phyloP scores from a whole-genome alignment of 2,329 filamentous ascomycete species.

The Fusarium paranaense region DNA sequence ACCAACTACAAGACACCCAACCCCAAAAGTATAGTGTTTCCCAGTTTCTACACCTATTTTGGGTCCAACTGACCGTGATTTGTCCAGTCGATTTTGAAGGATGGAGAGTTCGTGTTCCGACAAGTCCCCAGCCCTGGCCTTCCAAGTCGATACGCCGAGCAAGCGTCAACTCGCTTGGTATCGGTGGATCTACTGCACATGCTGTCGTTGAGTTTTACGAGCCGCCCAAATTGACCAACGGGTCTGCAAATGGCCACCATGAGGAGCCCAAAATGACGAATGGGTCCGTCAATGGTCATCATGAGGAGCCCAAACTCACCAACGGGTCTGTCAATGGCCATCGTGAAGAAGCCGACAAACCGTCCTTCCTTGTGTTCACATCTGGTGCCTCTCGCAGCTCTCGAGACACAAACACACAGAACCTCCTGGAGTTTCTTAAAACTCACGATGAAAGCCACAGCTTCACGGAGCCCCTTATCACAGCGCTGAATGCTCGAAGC shows the following conservation, averaged over 20 bases:
- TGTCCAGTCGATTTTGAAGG: conserved; percentile 35
- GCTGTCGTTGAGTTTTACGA: conserved; percentile 50
- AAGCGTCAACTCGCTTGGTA: conserved; percentile 53
- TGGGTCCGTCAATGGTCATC: neutral
- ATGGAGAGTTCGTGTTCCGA: conserved; percentile 40
- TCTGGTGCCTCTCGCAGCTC: conserved; percentile 34
- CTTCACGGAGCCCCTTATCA: conserved; percentile 24
- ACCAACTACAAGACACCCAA: conserved; percentile 40
- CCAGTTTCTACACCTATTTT: neutral
- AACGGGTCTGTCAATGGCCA: neutral
- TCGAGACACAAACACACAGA: conserved; percentile 29
- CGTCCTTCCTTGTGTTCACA: conserved; percentile 30
- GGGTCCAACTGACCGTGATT: conserved; percentile 1
- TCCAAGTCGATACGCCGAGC: conserved; percentile 39
- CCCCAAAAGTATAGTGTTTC: conserved; percentile 35
- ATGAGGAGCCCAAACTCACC: neutral
- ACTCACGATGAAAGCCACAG: conserved; percentile 24
- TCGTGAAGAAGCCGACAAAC: neutral
- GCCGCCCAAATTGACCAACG: conserved; percentile 6
- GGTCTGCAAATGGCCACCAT: neutral
- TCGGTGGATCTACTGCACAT: conserved; percentile 59
- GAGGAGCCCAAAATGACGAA: neutral
- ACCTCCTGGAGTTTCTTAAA: conserved; percentile 29
- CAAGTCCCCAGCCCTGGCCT: conserved; percentile 37
- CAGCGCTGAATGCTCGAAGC: conserved; percentile 35